Evolutionary conservation across 2,329 filamentous ascomycete genomes (phyloP).

Genomic region (Fusarium poae): DNA sequence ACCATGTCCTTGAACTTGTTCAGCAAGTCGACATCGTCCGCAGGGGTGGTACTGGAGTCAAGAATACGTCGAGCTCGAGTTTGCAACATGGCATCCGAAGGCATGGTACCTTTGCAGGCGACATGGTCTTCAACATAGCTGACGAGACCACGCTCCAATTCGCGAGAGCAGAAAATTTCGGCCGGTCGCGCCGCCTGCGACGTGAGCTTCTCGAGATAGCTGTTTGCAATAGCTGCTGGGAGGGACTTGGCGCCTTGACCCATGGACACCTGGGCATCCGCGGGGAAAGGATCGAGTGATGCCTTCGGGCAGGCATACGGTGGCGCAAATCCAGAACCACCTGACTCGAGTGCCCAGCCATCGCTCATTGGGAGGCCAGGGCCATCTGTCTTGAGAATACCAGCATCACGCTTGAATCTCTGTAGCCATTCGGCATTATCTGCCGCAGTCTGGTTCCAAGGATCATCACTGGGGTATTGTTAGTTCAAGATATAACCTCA

Average conservation of each 20-base stretch:
- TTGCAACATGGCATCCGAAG: constrained; percentile 62
- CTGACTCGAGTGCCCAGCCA: constrained; percentile 63
- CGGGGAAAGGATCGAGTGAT: constrained; percentile 53
- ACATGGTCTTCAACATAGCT: constrained; percentile 62
- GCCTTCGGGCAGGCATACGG: constrained; percentile 64
- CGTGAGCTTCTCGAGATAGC: constrained; percentile 61
- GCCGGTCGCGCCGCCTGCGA: constrained; percentile 62
- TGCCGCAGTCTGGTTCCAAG: constrained; percentile 73
- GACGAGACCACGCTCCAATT: constrained; percentile 67
- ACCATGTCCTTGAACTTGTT: constrained; percentile 66
- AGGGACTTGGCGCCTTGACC: constrained; percentile 57
- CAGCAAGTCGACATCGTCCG: constrained; percentile 66
- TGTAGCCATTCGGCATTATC: constrained; percentile 74
- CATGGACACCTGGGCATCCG: constrained; percentile 52
- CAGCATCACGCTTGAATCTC: constrained; percentile 71
- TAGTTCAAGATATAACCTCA: constrained; percentile 22
- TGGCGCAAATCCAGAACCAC: constrained; percentile 68
- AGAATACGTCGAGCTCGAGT: constrained; percentile 64
- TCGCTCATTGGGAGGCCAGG: constrained; percentile 61
- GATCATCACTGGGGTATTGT: constrained; percentile 64
- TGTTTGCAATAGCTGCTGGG: constrained; percentile 61
- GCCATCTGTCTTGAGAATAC: constrained; percentile 63
- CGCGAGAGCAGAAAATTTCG: constrained; percentile 68
- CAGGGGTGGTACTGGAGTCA: constrained; percentile 61
- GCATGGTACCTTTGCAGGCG: constrained; percentile 57